Conservation (phyloP, 202 grass and related monocot genomes). For the Bolboschoenoplectus hybrid region DNA sequence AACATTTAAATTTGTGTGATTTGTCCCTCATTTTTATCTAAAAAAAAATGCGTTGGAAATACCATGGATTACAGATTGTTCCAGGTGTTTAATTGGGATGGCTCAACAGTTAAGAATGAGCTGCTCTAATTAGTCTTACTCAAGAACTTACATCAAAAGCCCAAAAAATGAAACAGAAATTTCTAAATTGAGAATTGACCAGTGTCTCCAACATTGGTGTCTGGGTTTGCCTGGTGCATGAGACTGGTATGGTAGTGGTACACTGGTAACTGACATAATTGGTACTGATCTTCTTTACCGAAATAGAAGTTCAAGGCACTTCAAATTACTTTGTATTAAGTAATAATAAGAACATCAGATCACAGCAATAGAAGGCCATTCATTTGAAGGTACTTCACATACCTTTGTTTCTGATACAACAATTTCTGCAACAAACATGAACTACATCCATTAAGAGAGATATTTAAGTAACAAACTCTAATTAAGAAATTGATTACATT, state of each 20-base stretch:
- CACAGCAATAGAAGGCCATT: background rate
- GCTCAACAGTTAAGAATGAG: background rate
- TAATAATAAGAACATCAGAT: background rate
- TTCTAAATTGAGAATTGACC: background rate
- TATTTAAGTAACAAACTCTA: no score
- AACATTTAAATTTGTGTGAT: no score
- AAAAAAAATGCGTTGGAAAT: no score
- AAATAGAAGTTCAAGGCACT: background rate
- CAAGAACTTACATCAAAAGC: background rate
- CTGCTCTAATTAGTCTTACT: background rate
- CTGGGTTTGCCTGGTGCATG: background rate
- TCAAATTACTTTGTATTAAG: background rate
- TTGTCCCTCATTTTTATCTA: no score
- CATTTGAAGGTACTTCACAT: background rate
- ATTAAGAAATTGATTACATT: background rate
- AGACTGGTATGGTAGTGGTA: background rate
- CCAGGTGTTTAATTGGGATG: background rate
- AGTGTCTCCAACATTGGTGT: background rate
- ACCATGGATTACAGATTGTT: background rate
- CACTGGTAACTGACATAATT: background rate
- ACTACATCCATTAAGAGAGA: background rate
- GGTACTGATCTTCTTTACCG: background rate
- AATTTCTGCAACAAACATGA: conserved; percentile 1
- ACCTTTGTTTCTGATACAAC: background rate
- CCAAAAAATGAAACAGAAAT: background rate